These are phyloP conservation scores for Nothophaeocryptopus gaeumannii DNA, from an alignment of 2,329 filamentous ascomycete species.

Conservation along the genomic window DNA sequence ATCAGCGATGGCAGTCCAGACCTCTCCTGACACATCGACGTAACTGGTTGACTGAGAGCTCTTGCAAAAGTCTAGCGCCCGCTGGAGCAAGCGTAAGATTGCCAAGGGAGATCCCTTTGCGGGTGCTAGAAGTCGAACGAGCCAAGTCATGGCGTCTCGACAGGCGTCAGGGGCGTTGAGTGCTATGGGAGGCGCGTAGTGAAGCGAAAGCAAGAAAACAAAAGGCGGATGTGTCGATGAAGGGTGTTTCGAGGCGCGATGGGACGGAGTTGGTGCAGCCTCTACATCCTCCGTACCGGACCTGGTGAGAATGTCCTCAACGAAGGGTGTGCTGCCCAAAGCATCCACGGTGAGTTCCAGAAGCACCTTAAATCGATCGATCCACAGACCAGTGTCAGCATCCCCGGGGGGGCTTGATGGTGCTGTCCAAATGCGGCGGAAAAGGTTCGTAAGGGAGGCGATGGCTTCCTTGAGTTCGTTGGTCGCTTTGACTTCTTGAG, in stretches of 20 bases:
- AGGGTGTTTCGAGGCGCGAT: slow-evolving; percentile 53
- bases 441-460: slow-evolving; percentile 65
- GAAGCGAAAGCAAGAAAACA: slow-evolving; percentile 46
- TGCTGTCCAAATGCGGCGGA: slow-evolving; percentile 66
- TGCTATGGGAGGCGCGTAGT: slow-evolving; percentile 20
- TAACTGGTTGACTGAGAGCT: background rate
- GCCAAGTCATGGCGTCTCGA: slow-evolving; percentile 17
- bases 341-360: slow-evolving; percentile 47
- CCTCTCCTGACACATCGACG: slow-evolving; percentile 1
- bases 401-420: slow-evolving; percentile 4
- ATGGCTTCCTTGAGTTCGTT: slow-evolving; percentile 79
- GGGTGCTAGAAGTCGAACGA: slow-evolving; percentile 17
- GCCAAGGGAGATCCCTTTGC: slow-evolving; percentile 19
- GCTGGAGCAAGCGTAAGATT: slow-evolving; percentile 19
- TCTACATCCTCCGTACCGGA: slow-evolving; percentile 61
- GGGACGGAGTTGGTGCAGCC: slow-evolving; percentile 64
- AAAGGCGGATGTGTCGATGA: slow-evolving; percentile 59
- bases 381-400: slow-evolving; percentile 17
- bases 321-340: slow-evolving; percentile 51
- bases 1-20: slow-evolving; percentile 22
- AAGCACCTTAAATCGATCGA: slow-evolving; percentile 22
- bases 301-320: slow-evolving; percentile 48
- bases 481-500: slow-evolving; percentile 86
- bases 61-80: slow-evolving; percentile 11
- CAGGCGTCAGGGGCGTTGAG: slow-evolving; percentile 9